These are phyloP conservation scores for Apiotrichum gracile DNA, from an alignment of 1,284 basidiomycete genomes.

Conservation along the genomic window DNA sequence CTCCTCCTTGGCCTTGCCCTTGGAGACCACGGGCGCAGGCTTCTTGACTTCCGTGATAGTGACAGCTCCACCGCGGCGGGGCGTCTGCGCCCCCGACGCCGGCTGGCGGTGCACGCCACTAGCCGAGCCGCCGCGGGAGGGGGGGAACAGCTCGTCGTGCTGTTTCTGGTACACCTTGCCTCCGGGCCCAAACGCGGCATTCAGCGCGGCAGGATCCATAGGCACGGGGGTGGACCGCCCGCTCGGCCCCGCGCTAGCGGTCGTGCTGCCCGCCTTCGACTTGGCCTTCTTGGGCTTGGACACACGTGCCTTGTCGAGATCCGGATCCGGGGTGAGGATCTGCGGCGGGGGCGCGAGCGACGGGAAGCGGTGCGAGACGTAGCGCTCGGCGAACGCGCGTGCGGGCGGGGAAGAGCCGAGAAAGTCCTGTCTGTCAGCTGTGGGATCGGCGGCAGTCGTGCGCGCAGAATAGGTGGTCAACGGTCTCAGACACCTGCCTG, in stretches of 20 bases:
- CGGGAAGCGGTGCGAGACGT: constrained; percentile 37
- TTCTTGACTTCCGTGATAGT: constrained; percentile 19
- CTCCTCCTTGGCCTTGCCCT: constrained; percentile 11
- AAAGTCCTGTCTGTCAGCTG: constrained; percentile 32
- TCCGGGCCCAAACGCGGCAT: constrained; percentile 27
- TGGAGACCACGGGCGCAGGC: background rate
- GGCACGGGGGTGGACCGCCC: background rate
- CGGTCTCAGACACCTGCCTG: background rate
- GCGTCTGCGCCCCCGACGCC: constrained; percentile 8
- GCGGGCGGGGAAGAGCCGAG: constrained; percentile 34
- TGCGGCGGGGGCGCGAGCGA: constrained; percentile 13
- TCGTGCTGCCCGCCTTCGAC: background rate
- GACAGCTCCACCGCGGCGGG: constrained; percentile 19
- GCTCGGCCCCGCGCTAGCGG: background rate
- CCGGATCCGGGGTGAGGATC: background rate
- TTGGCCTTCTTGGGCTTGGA: constrained; percentile 8
- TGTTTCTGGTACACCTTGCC: constrained; percentile 40
- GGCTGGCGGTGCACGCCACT: constrained; percentile 3
- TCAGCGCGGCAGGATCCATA: constrained; percentile 15
- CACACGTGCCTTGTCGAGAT: background rate
- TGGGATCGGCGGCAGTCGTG: background rate
- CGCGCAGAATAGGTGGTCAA: too few relatives aligned
- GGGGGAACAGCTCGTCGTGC: constrained; percentile 6
- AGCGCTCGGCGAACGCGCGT: constrained; percentile 35
- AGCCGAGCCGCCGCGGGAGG: constrained; percentile 1